Base-by-base conservation (phyloP, 1,284 basidiomycete species). In the Trametes sp. region DNA sequence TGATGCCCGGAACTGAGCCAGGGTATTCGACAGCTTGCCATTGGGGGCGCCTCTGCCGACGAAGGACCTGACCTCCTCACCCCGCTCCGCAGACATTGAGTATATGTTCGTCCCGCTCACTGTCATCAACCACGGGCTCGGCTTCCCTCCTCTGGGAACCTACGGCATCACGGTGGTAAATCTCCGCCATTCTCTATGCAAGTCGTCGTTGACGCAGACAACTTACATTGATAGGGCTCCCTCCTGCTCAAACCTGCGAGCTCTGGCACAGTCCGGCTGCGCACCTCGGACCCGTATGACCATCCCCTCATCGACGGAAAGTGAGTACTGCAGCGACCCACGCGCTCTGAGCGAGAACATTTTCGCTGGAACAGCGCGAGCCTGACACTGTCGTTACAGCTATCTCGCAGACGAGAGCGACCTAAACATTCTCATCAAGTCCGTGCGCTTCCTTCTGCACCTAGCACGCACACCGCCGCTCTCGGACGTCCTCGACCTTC, bases 271-370 rank as follows among this genome's bases (percentile, higher is more conserved):
- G 72, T 84, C 36, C 75, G 69, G 4, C 67, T 83, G 33, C 68
- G 69, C 45, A 76, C 75, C 4, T 65, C 65, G 3, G 76, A 75
- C 50, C 72, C 76, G 0, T 77, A 71, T 52, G 80, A 81, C 44
- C 65, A 75, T 5, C 80, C 82, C 0, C 42, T 75, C 10, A 81
- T 84, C 61, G 76, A 82, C 63, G 77, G 80, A 26, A 76, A 78
- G 73, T 75, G 68, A 33, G 77, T 73, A 2, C 21, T n/a, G n/a
- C n/a, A n/a, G n/a, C n/a, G n/a, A n/a, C n/a, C n/a, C n/a, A n/a
- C n/a, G n/a, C n/a, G n/a, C n/a, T n/a, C n/a, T n/a, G n/a, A n/a
- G n/a, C n/a, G n/a, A n/a, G n/a, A n/a, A n/a, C n/a, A n/a, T n/a
- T n/a, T n/a, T n/a, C n/a, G n/a, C n/a, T n/a, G n/a, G n/a, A n/a